Evolutionary conservation across 495 filamentous ascomycete species (phyloP).

Genomic region (Monascus purpureus): DNA sequence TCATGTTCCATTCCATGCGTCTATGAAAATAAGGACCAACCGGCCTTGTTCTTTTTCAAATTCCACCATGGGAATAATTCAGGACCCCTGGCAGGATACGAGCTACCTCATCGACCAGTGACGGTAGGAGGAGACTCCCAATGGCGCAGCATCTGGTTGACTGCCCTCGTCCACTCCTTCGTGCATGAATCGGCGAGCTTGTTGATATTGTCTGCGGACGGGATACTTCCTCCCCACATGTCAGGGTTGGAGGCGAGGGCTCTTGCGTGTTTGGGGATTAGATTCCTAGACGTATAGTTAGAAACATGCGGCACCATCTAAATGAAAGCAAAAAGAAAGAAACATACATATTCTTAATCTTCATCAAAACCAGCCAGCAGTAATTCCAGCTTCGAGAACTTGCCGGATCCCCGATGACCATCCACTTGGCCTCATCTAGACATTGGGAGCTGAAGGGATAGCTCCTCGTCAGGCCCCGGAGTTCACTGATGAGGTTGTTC

Average conservation of each 20-base stretch:
- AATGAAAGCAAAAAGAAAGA: constrained; percentile 2
- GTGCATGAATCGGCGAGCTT: constrained; percentile 50
- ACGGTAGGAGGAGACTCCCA: constrained; percentile 43
- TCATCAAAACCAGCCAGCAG: constrained; percentile 59
- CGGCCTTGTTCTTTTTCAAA: no score
- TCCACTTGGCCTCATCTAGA: constrained; percentile 50
- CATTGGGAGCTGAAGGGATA: constrained; percentile 62
- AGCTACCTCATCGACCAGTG: background rate
- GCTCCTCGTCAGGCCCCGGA: constrained; percentile 51
- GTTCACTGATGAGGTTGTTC: constrained; percentile 59
- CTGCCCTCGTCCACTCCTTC: constrained; percentile 53
- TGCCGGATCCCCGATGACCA: constrained; percentile 49
- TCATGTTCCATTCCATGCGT: no score
- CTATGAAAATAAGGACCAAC: no score
- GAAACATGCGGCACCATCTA: no score
- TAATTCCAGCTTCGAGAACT: constrained; percentile 64
- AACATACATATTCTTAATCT: constrained; percentile 47
- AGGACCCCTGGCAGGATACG: background rate
- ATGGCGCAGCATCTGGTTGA: constrained; percentile 52
- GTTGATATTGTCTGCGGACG: constrained; percentile 36
- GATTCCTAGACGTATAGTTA: no score
- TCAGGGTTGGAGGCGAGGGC: constrained; percentile 45
- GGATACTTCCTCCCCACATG: constrained; percentile 58
- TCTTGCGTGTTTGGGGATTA: constrained; percentile 46
- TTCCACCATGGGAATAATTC: no score